These are phyloP conservation scores for Aurinia saxatilis DNA, from an alignment of 345 rosid species.

Conservation along the genomic window DNA sequence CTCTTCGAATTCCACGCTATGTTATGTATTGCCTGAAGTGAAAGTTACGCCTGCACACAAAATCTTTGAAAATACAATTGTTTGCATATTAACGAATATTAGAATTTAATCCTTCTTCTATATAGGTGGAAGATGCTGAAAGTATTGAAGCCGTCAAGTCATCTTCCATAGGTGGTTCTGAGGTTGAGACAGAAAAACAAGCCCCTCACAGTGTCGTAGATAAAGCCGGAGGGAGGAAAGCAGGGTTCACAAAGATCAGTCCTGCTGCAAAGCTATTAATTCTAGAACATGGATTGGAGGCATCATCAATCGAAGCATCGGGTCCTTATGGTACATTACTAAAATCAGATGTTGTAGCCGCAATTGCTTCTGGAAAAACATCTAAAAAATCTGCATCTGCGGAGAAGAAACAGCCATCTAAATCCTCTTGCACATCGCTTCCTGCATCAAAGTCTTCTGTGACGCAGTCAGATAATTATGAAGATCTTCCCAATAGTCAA, in stretches of 20 bases:
- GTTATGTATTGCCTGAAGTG: neutral
- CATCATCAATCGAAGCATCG: constrained; percentile 67
- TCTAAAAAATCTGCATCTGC: constrained; percentile 36
- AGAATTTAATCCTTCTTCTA: constrained; percentile 21
- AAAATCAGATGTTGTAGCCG: constrained; percentile 75
- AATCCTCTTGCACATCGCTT: constrained; percentile 30
- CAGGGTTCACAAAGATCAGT: constrained; percentile 68
- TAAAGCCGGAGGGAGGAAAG: constrained; percentile 33
- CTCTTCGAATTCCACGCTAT: constrained; percentile 4
- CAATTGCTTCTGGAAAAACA: constrained; percentile 69
- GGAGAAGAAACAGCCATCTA: constrained; percentile 37
- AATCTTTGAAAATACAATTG: neutral
- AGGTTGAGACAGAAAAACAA: constrained; percentile 38
- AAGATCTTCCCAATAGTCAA: constrained; percentile 89
- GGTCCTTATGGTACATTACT: constrained; percentile 81
- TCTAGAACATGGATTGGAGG: constrained; percentile 69
- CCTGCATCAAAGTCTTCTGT: constrained; percentile 36
- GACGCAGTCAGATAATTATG: constrained; percentile 50
- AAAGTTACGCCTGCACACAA: constrained; percentile 1
- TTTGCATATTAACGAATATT: constrained; percentile 5
- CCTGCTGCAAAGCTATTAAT: constrained; percentile 85
- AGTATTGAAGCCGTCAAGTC: constrained; percentile 63
- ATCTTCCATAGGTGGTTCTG: constrained; percentile 38
- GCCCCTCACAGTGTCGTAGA: constrained; percentile 36
- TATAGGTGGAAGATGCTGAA: constrained; percentile 82